Evolutionary conservation across 768 basidiomycete genomes (phyloP), one percentile per base, ranked within the genome.

Genomic region (Dioszegia hungarica): DNA sequence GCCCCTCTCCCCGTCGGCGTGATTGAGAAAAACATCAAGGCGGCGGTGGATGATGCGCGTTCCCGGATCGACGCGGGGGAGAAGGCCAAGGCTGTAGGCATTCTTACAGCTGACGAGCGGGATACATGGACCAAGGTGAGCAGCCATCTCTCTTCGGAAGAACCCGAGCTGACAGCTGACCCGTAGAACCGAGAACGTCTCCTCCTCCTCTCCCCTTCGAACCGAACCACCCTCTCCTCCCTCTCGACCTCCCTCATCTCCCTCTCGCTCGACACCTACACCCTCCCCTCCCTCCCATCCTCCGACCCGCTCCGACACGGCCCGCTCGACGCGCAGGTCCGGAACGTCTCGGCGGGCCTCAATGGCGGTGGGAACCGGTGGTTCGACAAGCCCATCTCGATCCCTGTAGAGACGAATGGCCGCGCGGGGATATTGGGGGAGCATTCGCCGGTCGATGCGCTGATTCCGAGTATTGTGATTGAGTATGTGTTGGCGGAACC

Each of bases 351-450:
- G 20, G 82, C 84, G 0, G 85, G 85, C 1, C 66, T 76, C 1
- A 77, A 80, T 55, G 84, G 83, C 56, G 82, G 84, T 5, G 79
- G 82, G 39, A 95, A 95, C 66, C 80, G 94, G 31, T 95, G 90
- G 82, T 89, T 85, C 73, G 93, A 98, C 79, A 98, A 95, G 76
- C 81, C 86, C 1, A 82, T 87, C 36, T 86, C 85, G 3, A 77
- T 95, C 52, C 82, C 89, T 45, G 85, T 97, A 34, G 93, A 98
- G 72, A 51, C 49, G 0, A 88, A 86, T 52, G 85, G 86, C 1
- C 85, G 89, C 34, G 88, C 89, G 5, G 89, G 90, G 36, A 87
- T 88, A 38, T 83, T 85, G 67, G 93, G 93, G 4, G 93, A 97
- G 77, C 92, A 94, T 73, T 88, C 89, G 0, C 86, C 89, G 0